phyloP scores from a whole-genome alignment of 495 filamentous ascomycete species.

The Hyaloscypha finlandica region DNA sequence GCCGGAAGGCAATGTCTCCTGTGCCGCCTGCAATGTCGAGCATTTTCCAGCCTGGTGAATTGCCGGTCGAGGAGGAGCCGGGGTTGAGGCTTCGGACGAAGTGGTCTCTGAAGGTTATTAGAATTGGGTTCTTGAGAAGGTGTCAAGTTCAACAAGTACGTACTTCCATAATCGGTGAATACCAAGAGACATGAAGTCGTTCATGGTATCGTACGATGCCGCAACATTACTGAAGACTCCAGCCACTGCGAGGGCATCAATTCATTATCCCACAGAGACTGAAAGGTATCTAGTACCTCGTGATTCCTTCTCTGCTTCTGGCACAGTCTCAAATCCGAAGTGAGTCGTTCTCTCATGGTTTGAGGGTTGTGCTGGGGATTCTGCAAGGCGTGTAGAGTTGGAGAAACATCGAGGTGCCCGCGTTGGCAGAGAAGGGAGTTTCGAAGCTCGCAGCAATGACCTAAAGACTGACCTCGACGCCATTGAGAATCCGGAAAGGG shows the following conservation, averaged over 20 bases:
- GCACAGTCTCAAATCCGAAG: conserved; percentile 90
- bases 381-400: conserved; percentile 8
- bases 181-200: conserved; percentile 97
- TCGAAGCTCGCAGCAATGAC: conserved; percentile 27
- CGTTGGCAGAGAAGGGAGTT: neutral
- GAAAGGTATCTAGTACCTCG: conserved; percentile 52
- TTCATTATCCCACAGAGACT: neutral
- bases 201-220: conserved; percentile 78
- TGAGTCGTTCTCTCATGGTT: conserved; percentile 72
- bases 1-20: conserved; percentile 96
- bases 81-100: conserved; percentile 93
- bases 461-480: conserved; percentile 28
- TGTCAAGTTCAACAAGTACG: conserved; percentile 30
- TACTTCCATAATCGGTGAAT: conserved; percentile 95
- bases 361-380: conserved; percentile 41
- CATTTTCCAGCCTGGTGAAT: conserved; percentile 66
- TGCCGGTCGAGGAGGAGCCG: conserved; percentile 53
- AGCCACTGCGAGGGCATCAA: conserved; percentile 56
- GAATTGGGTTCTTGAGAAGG: neutral
- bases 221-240: conserved; percentile 96
- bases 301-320: conserved; percentile 78
- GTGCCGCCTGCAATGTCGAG: conserved; percentile 97
- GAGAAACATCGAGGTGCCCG: conserved; percentile 4
- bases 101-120: conserved; percentile 60
- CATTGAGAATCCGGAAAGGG: conserved; percentile 20